phyloP scores from a whole-genome alignment of 805 yeast species.

The Saccharomycopsis lassenensis region DNA sequence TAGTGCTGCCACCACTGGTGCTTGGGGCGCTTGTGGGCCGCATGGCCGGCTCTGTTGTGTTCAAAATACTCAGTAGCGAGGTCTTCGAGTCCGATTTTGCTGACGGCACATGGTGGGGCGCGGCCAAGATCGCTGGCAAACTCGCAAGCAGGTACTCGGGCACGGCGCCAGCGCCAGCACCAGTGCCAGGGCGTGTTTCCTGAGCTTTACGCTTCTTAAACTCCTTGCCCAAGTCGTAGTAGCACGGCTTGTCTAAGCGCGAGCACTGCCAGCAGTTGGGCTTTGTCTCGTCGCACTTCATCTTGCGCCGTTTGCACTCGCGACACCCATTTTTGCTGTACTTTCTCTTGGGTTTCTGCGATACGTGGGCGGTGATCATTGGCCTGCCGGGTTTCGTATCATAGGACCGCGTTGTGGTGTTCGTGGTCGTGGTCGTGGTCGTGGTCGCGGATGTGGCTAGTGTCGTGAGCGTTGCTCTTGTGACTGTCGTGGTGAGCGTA shows the following conservation, averaged over 20 bases:
- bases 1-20: background rate
- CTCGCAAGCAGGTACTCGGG: background rate
- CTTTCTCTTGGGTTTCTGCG: constrained; percentile 28
- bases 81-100: background rate
- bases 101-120: background rate
- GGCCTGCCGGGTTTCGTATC: too few species aligned
- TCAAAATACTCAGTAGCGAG: background rate
- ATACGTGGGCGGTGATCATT: too few species aligned
- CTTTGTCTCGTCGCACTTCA: constrained; percentile 31
- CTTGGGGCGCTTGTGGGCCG: background rate
- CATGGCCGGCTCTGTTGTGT: background rate
- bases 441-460: background rate
- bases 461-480: background rate
- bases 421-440: background rate
- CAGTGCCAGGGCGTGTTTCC: background rate
- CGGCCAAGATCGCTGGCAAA: background rate
- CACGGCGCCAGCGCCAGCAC: background rate
- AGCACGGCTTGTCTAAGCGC: constrained; percentile 28
- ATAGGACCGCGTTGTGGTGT: background rate
- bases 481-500: background rate
- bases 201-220: constrained; percentile 22
- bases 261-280: constrained; percentile 33
- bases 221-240: constrained; percentile 27
- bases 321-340: constrained; percentile 36
- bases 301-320: constrained; percentile 34